Evolutionary conservation across 228 moss, liverwort and hornwort genomes (phyloP), one percentile per base, ranked within the genome.

Genomic region (Sphagnum fallax): DNA sequence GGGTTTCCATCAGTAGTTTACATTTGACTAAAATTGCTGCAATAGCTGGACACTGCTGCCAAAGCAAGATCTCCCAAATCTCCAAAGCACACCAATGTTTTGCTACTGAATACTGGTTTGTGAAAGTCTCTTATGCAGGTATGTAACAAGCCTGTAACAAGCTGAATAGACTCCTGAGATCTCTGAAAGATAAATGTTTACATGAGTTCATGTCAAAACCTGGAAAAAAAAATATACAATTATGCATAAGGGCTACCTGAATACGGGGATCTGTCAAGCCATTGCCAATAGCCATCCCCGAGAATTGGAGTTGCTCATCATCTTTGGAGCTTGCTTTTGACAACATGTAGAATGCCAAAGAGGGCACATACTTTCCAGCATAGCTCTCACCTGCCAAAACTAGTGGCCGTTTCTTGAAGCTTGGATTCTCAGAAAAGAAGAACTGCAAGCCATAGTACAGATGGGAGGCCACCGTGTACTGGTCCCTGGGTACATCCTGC

Each of bases 351-450:
- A 93, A 90, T 16, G 91, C 91, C 60, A 98, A 75, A 52, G 97
- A 86, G 7, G 97, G 97, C 16, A 98, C 72, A 74, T 93, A 98
- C 75, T 98, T 98, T 9, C 97, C 97, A 8, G 87, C 97, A 53
- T 92, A 98, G 76, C 97, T 98, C 76, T 98, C 97, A 12, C 97
- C 93, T 47, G 90, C 84, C 80, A 98, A 58, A 71, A 91, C 91
- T 66, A 98, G 71, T 2, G 91, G 93, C 8, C 97, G 84, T 67
- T 73, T 78, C 74, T 76, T 81, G 75, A 89, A 98, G 67, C 69
- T 72, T 10, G 83, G 81, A 55, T 89, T 93, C 10, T 78, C 74
- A 16, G 71, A 48, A 49, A 93, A 64, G 60, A 89, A 97, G 67
- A 55, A 81, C 55, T 85, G 83, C 61, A 97, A 72, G 10, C 86